phyloP scores from a whole-genome alignment of 1,284 basidiomycete genomes.

The Fomitiporia mediterranea region DNA sequence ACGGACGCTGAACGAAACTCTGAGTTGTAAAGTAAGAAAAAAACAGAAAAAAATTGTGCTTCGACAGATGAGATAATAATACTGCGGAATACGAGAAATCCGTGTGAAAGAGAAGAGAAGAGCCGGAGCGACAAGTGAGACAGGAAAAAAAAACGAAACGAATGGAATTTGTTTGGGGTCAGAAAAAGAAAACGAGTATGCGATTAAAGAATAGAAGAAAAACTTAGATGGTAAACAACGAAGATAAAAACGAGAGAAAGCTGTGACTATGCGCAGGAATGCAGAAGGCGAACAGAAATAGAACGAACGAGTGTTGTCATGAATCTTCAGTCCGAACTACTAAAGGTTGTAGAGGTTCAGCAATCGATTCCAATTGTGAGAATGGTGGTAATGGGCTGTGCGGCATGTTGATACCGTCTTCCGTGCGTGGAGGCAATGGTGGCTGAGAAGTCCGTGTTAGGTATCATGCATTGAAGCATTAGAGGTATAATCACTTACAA shows the following conservation, averaged over 20 bases:
- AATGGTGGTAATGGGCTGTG: slow-evolving; percentile 66
- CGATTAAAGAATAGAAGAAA: slow-evolving; percentile 26
- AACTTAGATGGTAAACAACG: slow-evolving; percentile 23
- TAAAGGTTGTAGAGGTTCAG: slow-evolving; percentile 63
- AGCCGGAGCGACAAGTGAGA: slow-evolving; percentile 20
- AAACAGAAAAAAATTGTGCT: neutral
- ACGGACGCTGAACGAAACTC: slow-evolving; percentile 20
- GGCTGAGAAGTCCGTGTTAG: slow-evolving; percentile 24
- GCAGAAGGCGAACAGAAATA: slow-evolving; percentile 23
- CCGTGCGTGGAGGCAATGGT: slow-evolving; percentile 24
- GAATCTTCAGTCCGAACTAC: slow-evolving; percentile 29
- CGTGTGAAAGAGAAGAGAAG: slow-evolving; percentile 17
- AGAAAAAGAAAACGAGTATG: slow-evolving; percentile 23
- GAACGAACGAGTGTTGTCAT: slow-evolving; percentile 23
- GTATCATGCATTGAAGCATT: slow-evolving; percentile 42
- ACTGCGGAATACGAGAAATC: slow-evolving; percentile 17
- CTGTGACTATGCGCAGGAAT: slow-evolving; percentile 25
- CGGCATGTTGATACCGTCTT: slow-evolving; percentile 32
- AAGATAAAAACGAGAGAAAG: slow-evolving; percentile 24
- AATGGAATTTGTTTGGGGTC: slow-evolving; percentile 7
- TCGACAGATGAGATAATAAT: slow-evolving; percentile 16
- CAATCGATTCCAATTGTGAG: slow-evolving; percentile 73
- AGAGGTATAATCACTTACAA: slow-evolving; percentile 56
- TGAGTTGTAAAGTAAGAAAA: slow-evolving; percentile 18
- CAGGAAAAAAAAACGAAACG: slow-evolving; percentile 12